A percentile compares a stretch with the other conserved stretches of the same genome.
Evolutionary conservation across 2,329 filamentous ascomycete genomes (phyloP).

Genomic region (Paracamarosporium sp.): DNA sequence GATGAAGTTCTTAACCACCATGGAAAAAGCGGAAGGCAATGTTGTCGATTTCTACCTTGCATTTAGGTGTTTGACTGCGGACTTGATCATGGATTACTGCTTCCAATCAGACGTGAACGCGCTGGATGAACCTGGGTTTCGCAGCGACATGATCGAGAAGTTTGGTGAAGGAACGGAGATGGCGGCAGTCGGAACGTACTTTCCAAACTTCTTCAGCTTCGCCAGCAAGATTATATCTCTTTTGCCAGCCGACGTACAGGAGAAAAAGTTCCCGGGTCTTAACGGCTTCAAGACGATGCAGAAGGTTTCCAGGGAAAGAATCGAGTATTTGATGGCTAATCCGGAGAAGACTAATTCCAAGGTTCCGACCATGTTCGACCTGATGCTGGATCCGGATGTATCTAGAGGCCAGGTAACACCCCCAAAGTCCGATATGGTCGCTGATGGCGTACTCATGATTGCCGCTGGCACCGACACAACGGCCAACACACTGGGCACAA

Average conservation of each 20-base stretch:
- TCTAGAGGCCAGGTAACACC: constrained; percentile 16
- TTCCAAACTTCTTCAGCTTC: constrained; percentile 13
- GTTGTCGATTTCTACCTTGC: constrained; percentile 20
- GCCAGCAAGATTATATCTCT: constrained; percentile 12
- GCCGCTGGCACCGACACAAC: constrained; percentile 23
- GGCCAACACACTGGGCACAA: constrained; percentile 13
- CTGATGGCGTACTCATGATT: constrained; percentile 23
- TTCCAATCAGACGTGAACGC: constrained; percentile 19
- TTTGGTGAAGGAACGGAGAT: constrained; percentile 10
- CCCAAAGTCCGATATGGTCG: constrained; percentile 17
- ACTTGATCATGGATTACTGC: constrained; percentile 23
- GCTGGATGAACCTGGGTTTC: not conserved
- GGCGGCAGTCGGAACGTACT: constrained; percentile 9
- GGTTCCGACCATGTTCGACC: too few species aligned
- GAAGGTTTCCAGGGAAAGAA: constrained; percentile 10
- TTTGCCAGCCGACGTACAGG: constrained; percentile 9
- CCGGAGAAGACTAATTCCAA: too few species aligned
- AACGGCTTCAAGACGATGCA: constrained; percentile 19
- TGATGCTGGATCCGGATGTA: not conserved
- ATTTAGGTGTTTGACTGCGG: constrained; percentile 20
- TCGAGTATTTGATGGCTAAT: constrained; percentile 7
- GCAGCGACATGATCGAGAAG: too few species aligned
- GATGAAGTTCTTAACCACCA: constrained; percentile 12
- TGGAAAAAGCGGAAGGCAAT: constrained; percentile 3
- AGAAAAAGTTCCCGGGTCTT: constrained; percentile 13